These are phyloP conservation scores for Russula ochroleuca DNA, from an alignment of 768 basidiomycete genomes.

Conservation along the genomic window DNA sequence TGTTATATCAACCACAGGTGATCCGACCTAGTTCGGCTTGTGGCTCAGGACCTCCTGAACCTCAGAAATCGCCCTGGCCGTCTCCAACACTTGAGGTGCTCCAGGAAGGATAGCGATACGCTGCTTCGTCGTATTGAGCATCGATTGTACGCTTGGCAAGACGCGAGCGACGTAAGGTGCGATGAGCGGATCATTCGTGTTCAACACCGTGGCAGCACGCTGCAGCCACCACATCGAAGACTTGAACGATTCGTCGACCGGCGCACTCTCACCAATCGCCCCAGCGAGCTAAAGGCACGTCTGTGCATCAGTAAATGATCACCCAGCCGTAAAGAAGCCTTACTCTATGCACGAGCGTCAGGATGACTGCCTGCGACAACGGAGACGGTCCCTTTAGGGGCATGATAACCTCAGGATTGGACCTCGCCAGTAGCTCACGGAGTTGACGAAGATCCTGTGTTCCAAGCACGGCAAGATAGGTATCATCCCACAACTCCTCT, in stretches of 20 bases:
- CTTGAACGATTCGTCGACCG: constrained; percentile 78
- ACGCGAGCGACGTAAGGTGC: constrained; percentile 79
- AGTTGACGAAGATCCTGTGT: constrained; percentile 72
- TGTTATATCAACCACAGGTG: not conserved
- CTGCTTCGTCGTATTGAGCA: constrained; percentile 74
- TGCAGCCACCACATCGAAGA: constrained; percentile 84
- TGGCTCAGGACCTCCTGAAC: constrained; percentile 65
- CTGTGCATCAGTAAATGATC: constrained; percentile 6
- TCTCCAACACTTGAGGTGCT: constrained; percentile 61
- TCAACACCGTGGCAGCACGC: constrained; percentile 63
- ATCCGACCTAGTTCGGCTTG: constrained; percentile 33
- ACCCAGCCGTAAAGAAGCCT: constrained; percentile 31
- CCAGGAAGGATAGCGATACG: constrained; percentile 74
- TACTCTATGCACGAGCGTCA: constrained; percentile 80
- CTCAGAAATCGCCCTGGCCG: constrained; percentile 64
- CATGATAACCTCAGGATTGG: constrained; percentile 77
- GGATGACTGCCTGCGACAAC: constrained; percentile 77
- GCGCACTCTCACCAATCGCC: constrained; percentile 69
- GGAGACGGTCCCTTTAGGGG: constrained; percentile 65
- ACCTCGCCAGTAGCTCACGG: constrained; percentile 65
- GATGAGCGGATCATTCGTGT: constrained; percentile 76
- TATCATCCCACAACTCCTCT: constrained; percentile 77
- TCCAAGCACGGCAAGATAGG: constrained; percentile 70
- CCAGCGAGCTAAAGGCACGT: constrained; percentile 53
- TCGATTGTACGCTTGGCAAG: constrained; percentile 71